These are phyloP conservation scores for Pulchroboletus neoregius DNA, from an alignment of 1,284 basidiomycete species.

Conservation along the genomic window DNA sequence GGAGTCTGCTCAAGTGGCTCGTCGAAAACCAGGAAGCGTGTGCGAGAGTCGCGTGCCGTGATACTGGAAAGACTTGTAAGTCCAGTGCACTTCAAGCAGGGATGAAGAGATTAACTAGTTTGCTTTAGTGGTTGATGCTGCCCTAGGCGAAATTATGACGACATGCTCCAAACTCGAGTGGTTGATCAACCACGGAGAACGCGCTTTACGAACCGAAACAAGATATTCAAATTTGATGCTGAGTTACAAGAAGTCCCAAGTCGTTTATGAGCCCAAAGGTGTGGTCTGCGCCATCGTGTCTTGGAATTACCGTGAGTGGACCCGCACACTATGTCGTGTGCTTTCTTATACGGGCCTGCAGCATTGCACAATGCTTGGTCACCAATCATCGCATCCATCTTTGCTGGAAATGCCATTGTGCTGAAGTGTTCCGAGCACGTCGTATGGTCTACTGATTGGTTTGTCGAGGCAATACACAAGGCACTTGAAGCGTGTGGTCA, in stretches of 20 bases:
- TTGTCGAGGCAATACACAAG: conserved; percentile 69
- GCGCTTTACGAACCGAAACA: conserved; percentile 64
- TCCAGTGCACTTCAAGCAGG: conserved; percentile 14
- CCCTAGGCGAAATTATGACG: conserved; percentile 85
- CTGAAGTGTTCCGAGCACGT: conserved; percentile 94
- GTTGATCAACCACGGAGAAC: conserved; percentile 80
- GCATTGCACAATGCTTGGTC: conserved; percentile 92
- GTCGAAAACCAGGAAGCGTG: conserved; percentile 84
- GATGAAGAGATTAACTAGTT: conserved; percentile 2
- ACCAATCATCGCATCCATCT: conserved; percentile 86
- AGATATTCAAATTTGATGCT: conserved; percentile 74
- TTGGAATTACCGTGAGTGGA: conserved; percentile 82
- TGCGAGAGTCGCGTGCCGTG: conserved; percentile 86
- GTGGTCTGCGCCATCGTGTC: conserved; percentile 91
- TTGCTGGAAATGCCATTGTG: conserved; percentile 87
- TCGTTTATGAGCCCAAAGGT: conserved; percentile 91
- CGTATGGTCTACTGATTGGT: conserved; percentile 84
- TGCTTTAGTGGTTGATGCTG: conserved; percentile 76
- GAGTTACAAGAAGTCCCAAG: conserved; percentile 80
- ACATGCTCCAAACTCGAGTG: conserved; percentile 88
- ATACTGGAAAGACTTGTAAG: conserved; percentile 94
- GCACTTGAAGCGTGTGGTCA: conserved; percentile 77
- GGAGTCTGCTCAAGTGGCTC: conserved; percentile 87
- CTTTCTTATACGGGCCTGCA: conserved; percentile 29
- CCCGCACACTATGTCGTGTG: not conserved